phyloP scores from a whole-genome alignment of 2,329 filamentous ascomycete species.

The Pochonia chlamydosporia region DNA sequence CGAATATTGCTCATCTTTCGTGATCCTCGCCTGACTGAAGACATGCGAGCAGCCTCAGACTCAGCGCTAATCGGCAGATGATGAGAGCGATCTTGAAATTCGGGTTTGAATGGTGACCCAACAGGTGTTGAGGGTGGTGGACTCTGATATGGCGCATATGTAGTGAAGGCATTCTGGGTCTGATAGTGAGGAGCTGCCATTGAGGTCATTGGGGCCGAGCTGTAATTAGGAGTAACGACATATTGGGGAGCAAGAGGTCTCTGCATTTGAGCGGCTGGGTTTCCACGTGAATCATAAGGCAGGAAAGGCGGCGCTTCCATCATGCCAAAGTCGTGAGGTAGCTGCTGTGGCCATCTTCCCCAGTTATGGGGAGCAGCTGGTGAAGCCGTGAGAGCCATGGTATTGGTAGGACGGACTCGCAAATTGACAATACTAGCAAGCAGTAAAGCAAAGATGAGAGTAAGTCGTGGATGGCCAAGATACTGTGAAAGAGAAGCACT shows the following conservation, averaged over 20 bases:
- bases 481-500: neutral
- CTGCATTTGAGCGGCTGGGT: conserved; percentile 32
- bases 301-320: conserved; percentile 42
- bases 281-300: conserved; percentile 41
- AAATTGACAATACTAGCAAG: neutral
- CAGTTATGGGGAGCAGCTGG: conserved; percentile 40
- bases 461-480: neutral
- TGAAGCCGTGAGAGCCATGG: conserved; percentile 44
- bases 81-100: conserved; percentile 24
- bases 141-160: conserved; percentile 37
- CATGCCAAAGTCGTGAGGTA: conserved; percentile 40
- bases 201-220: conserved; percentile 34
- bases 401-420: conserved; percentile 18
- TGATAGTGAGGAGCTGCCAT: conserved; percentile 38
- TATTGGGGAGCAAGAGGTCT: conserved; percentile 43
- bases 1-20: conserved; percentile 26
- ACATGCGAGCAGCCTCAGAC: conserved; percentile 17
- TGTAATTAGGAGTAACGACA: conserved; percentile 38
- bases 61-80: conserved; percentile 15
- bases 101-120: conserved; percentile 26
- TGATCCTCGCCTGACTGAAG: conserved; percentile 16
- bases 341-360: conserved; percentile 50
- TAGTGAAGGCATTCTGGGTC: conserved; percentile 32
- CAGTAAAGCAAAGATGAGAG: neutral
- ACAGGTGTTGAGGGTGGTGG: conserved; percentile 27